These are phyloP conservation scores for Pseudogymnoascus sp. DNA, from an alignment of 2,329 filamentous ascomycete genomes.

Conservation along the genomic window DNA sequence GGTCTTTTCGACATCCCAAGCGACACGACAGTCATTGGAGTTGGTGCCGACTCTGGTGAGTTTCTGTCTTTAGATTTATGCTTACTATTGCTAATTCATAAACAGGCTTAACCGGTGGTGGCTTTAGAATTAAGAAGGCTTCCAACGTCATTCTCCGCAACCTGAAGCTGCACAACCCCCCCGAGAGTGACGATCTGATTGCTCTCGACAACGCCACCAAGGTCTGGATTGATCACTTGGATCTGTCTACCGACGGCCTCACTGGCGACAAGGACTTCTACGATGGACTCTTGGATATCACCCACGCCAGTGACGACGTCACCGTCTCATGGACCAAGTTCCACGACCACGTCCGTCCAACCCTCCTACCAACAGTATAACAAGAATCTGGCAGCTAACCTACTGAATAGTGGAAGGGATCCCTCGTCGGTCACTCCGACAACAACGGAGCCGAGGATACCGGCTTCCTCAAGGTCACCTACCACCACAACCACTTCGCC, in stretches of 20 bases:
- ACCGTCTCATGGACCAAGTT: constrained; percentile 44
- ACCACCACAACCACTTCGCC: constrained; percentile 56
- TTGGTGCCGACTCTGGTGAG: constrained; percentile 28
- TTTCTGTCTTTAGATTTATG: not conserved
- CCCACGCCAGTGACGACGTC: constrained; percentile 54
- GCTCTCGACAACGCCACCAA: constrained; percentile 43
- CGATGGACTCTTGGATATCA: constrained; percentile 57
- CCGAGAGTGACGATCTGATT: constrained; percentile 41
- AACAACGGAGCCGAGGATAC: constrained; percentile 49
- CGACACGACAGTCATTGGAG: constrained; percentile 43
- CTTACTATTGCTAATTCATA: not conserved
- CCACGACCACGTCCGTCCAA: constrained; percentile 39
- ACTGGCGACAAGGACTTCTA: constrained; percentile 61
- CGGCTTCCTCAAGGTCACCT: constrained; percentile 55
- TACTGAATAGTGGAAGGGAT: constrained; percentile 41
- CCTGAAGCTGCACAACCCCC: constrained; percentile 40
- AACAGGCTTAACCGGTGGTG: constrained; percentile 35
- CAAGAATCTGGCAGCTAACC: not conserved
- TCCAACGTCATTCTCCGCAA: constrained; percentile 51
- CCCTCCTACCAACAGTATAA: not conserved
- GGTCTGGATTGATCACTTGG: constrained; percentile 60
- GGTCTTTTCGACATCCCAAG: constrained; percentile 18
- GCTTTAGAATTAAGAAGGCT: constrained; percentile 36
- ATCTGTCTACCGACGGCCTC: constrained; percentile 49
- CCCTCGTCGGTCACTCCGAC: constrained; percentile 52